Evolutionary conservation across 176 grass and related monocot species (phyloP).

Genomic region (Guadua angustifolia): DNA sequence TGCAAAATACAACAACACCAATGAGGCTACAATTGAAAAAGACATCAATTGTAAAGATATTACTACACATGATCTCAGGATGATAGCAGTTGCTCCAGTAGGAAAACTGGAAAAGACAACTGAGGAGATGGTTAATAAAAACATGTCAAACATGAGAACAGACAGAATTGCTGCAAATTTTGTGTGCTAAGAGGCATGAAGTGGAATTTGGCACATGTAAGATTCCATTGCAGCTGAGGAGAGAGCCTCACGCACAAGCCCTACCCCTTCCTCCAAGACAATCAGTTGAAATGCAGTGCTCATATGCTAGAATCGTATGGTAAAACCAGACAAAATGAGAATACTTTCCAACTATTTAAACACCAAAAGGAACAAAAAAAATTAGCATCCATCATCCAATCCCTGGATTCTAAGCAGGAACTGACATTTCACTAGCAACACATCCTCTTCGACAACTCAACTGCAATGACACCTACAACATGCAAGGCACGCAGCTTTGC

Average conservation of each 20-base stretch:
- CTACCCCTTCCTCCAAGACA: constrained; percentile 2
- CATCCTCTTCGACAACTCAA: neutral
- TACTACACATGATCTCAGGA: neutral
- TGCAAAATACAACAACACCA: neutral
- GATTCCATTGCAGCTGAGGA: neutral
- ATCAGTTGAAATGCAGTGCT: neutral
- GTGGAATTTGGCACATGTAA: neutral
- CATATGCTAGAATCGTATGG: neutral
- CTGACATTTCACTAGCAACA: neutral
- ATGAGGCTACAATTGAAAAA: neutral
- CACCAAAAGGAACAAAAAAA: neutral
- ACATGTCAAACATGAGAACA: neutral
- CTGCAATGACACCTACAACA: neutral
- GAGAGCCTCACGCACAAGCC: constrained; percentile 7
- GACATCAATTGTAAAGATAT: neutral
- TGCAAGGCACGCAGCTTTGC: neutral
- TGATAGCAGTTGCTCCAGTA: neutral
- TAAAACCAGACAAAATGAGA: neutral
- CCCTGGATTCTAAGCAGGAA: neutral
- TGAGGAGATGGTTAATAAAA: neutral
- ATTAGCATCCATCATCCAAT: neutral
- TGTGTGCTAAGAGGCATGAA: neutral
- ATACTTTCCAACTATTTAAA: neutral
- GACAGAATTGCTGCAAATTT: neutral
- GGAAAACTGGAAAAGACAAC: neutral